Base-by-base conservation (phyloP, 768 basidiomycete species). In the Russula sp. region DNA sequence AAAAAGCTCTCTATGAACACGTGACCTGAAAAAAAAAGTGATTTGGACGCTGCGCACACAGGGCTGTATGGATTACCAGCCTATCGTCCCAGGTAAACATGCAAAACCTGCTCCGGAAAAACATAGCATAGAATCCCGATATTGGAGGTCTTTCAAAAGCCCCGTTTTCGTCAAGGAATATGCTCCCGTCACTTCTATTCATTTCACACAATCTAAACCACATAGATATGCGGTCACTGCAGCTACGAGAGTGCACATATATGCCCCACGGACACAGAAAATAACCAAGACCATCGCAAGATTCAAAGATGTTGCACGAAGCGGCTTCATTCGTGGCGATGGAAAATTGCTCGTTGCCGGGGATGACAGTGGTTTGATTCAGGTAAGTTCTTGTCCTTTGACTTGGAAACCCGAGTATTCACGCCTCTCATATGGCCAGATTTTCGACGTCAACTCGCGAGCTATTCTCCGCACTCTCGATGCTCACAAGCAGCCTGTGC, bases 111-210 rank as follows among this genome's bases (percentile, higher is more conserved):
- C 83, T 9, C 72, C 78, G 34, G 76, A 83, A 9, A 87, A 83
- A 69, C 89, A 87, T 69, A 83, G 79, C 59, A 73, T 87, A 53
- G 92, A 94, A 75, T 90, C 90, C 3, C 79, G 89, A 68, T 85
- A 90, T 74, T 94, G 92, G 92, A 83, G 92, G 52, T 86, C 89
- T 71, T 94, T 90, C 76, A 92, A 87, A 69, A 82, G 90, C 64
- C 92, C 92, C 3, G 90, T 98, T 1, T 99, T 98, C 75, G 83
- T 98, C 74, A 98, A 97, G 76, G 93, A 98, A 79, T 96, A 96
- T 73, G 93, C 94, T 0, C 94, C 95, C 18, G 87, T 99, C 69
- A 98, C 96, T 59, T 92, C 91, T 18, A 81, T 99, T 36, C 92
- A 98, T 73, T 98, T 98, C 76, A 86, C 92, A 1, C 85, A 85